Percentiles rank a stretch among this genome's conserved stretches.
Conservation (phyloP, 306 rosid species). For the Prinsepia uniflora region DNA sequence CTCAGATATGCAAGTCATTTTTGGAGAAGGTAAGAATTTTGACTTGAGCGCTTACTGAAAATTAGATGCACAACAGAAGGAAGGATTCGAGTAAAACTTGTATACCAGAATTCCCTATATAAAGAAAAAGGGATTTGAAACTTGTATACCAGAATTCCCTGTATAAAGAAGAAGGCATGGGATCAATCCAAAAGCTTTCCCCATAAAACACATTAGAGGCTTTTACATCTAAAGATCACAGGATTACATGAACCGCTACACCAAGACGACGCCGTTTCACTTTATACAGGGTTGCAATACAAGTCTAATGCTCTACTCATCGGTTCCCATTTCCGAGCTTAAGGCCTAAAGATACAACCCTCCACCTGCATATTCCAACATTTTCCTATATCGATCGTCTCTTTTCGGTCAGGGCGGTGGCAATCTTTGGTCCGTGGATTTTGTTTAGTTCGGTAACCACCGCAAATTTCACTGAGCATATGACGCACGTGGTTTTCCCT, state of each 20-base stretch:
- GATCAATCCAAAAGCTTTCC: not conserved
- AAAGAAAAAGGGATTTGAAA: not conserved
- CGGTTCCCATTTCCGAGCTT: not conserved
- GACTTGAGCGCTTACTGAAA: not conserved
- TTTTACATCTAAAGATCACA: too few relatives aligned
- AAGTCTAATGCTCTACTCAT: not conserved
- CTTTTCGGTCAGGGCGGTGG: conserved; percentile 19
- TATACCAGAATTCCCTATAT: not conserved
- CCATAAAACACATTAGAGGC: too few relatives aligned
- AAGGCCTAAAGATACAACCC: not conserved
- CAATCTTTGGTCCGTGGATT: conserved; percentile 6
- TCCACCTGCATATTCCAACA: not conserved
- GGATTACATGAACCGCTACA: too few relatives aligned
- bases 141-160: too few relatives aligned
- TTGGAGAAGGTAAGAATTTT: too few relatives aligned
- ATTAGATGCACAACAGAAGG: not conserved
- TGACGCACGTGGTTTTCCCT: conserved; percentile 81
- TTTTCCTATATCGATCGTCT: not conserved
- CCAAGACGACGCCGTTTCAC: too few relatives aligned
- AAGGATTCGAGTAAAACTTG: not conserved
- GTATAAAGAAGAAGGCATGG: not conserved
- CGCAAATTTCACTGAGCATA: conserved; percentile 39
- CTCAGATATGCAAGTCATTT: too few relatives aligned
- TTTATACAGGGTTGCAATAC: too few relatives aligned
- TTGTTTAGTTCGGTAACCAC: not conserved